These are phyloP conservation scores for Rhodotorula sp. DNA, from an alignment of 1,284 basidiomycete genomes.

Conservation along the genomic window DNA sequence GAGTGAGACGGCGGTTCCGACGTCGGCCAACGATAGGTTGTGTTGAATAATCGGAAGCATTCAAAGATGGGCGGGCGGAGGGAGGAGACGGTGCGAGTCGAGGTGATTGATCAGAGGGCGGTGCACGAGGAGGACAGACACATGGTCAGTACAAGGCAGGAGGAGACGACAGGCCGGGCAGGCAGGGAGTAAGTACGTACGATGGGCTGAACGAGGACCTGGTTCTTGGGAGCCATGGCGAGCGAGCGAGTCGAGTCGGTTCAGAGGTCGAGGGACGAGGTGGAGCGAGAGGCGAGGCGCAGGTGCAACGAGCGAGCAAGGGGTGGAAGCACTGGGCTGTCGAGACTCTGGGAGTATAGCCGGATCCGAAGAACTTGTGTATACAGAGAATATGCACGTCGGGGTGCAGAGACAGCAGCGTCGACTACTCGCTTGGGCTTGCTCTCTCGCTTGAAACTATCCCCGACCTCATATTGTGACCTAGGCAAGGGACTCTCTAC, in stretches of 20 bases:
- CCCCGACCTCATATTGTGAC: too few relatives aligned
- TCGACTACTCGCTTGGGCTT: too few relatives aligned
- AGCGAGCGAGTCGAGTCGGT: neutral
- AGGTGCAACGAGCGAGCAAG: too few relatives aligned
- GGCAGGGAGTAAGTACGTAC: slow-evolving; percentile 56
- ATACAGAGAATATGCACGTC: too few relatives aligned
- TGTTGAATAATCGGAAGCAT: neutral
- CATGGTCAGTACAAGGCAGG: neutral
- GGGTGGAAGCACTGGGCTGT: too few relatives aligned
- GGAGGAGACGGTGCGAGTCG: neutral
- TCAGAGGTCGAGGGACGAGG: neutral
- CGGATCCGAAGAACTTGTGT: too few relatives aligned
- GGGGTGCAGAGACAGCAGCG: too few relatives aligned
- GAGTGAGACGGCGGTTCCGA: neutral
- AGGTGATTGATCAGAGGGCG: too few relatives aligned
- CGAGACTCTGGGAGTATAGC: too few relatives aligned
- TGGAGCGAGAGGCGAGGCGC: neutral
- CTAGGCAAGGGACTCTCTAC: too few relatives aligned
- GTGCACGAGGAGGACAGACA: neutral
- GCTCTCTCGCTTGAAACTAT: too few relatives aligned
- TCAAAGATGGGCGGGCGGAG: neutral
- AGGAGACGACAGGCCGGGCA: neutral
- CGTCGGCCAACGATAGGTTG: neutral
- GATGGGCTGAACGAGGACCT: slow-evolving; percentile 96
- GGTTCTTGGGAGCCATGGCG: slow-evolving; percentile 1